Evolutionary conservation across 1,284 basidiomycete species (phyloP), one percentile per base, ranked within the genome.

Genomic region (Stereum hirsutum): DNA sequence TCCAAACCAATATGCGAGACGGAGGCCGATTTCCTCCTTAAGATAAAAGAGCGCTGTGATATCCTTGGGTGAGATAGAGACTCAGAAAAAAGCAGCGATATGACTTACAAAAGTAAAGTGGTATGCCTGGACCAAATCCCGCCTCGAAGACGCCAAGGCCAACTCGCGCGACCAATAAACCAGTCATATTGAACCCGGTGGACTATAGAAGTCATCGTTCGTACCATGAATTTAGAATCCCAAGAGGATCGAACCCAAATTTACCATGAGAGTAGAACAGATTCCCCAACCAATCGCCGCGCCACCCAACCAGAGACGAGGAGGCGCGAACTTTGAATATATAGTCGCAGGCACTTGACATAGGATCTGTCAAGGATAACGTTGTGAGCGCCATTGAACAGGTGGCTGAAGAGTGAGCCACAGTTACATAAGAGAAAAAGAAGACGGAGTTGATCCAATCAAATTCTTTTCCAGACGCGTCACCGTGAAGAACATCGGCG

Each of bases 1-100:
- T 7, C 81, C 82, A 53, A 86, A 85, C 81, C 81, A 88, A 55
- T 78, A 75, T 3, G 81, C 84, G 63, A 88, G 69, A 56, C 84
- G 71, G 39, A 81, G 60, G 12, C 84, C 85, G 51, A 83, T 72
- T 57, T 88, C 84, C 5, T 68, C 56, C 52, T 77, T 84, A 7
- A 83, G 87, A 59, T 88, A 88, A 57, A 80, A 88, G 46, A 83
- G 72, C 0, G 83, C 82, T 86, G 26, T 31, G 24, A n/a, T 7
- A 19, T 26, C 17, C 14, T 30, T 30, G 8, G 28, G 28, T 30
- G 28, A 30, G n/a, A n/a, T n/a, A 30, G n/a, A 8, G 28, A n/a
- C 28, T 8, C 28, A n/a, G 28, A 30, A n/a, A 30, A n/a, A n/a
- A 30, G 28, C 8, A n/a, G n/a, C 8, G 28, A 7, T 40, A 36